A percentile compares a stretch with the other conserved stretches of the same genome.
These are phyloP conservation scores for Baeospora myosura DNA, from an alignment of 1,284 basidiomycete species.

Conservation along the genomic window DNA sequence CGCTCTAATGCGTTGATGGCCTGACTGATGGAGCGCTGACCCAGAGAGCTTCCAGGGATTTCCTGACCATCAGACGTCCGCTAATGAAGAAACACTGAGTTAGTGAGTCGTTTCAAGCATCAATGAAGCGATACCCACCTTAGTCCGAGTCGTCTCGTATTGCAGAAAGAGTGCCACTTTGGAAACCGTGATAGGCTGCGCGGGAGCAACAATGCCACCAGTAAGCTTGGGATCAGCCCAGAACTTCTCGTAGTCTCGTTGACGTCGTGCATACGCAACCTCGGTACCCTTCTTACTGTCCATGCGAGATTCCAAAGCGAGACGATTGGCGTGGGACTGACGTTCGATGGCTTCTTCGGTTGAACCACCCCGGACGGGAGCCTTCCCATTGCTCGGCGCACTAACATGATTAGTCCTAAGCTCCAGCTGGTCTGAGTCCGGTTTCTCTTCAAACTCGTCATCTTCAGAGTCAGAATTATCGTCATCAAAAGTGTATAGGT, in stretches of 20 bases:
- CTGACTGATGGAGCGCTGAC: conserved; percentile 2
- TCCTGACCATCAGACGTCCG: neutral
- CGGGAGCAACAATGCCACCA: too few species aligned
- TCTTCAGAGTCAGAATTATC: too few species aligned
- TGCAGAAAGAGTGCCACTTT: conserved; percentile 6
- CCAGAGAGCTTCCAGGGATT: neutral
- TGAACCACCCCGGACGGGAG: too few species aligned
- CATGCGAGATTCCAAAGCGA: too few species aligned
- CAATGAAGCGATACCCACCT: neutral
- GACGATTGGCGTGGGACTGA: too few species aligned
- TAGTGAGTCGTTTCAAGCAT: neutral
- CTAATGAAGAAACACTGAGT: neutral
- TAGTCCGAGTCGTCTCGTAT: conserved; percentile 3
- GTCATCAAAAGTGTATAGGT: too few species aligned
- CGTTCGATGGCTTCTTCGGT: too few species aligned
- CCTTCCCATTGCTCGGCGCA: too few species aligned
- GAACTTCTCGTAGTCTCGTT: neutral
- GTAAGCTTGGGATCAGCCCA: too few species aligned
- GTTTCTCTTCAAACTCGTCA: too few species aligned
- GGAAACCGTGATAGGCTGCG: conserved; percentile 3
- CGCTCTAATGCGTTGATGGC: conserved; percentile 5
- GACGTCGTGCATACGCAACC: neutral
- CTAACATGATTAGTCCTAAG: too few species aligned
- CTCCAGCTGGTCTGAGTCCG: too few species aligned
- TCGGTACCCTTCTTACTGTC: neutral